Conservation (phyloP, 495 filamentous ascomycete species). For the Xylaria palmicola region DNA sequence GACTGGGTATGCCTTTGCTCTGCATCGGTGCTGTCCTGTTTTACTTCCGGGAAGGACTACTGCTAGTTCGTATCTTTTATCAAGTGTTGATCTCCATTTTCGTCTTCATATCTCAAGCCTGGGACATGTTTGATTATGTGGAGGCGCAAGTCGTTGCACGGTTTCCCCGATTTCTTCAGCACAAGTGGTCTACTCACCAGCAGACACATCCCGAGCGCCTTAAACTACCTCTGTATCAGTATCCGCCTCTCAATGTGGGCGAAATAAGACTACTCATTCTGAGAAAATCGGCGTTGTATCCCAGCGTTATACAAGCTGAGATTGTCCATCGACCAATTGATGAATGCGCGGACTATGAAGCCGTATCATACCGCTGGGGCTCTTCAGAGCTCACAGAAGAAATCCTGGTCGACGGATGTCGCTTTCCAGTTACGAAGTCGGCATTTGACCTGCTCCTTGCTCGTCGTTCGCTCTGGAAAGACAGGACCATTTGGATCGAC, state of each 20-base stretch:
- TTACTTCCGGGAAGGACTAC: neutral
- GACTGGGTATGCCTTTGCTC: neutral
- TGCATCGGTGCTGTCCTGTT: neutral
- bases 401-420: neutral
- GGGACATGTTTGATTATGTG: conserved; percentile 1
- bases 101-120: neutral
- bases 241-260: neutral
- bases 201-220: neutral
- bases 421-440: conserved; percentile 7
- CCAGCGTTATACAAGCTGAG: neutral
- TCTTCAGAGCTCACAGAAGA: conserved; percentile 1
- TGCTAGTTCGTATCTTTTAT: neutral
- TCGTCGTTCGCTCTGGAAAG: conserved; percentile 3
- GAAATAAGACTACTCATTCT: conserved; percentile 1
- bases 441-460: conserved; percentile 3
- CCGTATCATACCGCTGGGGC: conserved; percentile 7
- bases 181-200: neutral
- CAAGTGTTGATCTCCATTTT: neutral
- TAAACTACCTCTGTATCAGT: neutral
- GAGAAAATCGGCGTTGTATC: neutral
- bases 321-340: conserved; percentile 1
- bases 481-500: conserved; percentile 8
- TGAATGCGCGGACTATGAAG: neutral
- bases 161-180: conserved; percentile 1
- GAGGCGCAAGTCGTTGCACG: conserved; percentile 5